These are phyloP conservation scores for Trichoderma virens DNA, from an alignment of 495 filamentous ascomycete species.

Conservation along the genomic window DNA sequence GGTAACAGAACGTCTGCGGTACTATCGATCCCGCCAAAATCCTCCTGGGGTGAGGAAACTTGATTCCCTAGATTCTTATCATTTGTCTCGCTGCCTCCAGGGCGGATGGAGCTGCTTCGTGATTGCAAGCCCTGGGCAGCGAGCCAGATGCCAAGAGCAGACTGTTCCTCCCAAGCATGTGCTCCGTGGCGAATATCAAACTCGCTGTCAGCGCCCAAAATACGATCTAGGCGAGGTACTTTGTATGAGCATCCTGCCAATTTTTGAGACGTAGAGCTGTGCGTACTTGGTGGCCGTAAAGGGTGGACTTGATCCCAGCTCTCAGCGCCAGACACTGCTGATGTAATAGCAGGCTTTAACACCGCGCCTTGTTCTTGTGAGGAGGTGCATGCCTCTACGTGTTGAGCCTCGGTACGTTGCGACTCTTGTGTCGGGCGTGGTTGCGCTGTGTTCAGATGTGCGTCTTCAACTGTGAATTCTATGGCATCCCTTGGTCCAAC, in stretches of 20 bases:
- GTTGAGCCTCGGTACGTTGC: neutral
- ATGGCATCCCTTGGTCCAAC: constrained; percentile 2
- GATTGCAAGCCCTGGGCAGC: constrained; percentile 6
- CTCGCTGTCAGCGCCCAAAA: constrained; percentile 6
- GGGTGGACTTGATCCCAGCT: constrained; percentile 11
- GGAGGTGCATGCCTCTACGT: neutral
- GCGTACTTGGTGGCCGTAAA: constrained; percentile 11
- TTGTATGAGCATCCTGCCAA: neutral
- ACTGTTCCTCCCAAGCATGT: constrained; percentile 9
- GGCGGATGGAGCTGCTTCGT: neutral
- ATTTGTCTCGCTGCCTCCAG: neutral
- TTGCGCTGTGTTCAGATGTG: constrained; percentile 18
- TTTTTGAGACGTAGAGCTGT: neutral
- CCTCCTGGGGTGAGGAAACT: neutral
- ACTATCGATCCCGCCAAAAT: constrained; percentile 1
- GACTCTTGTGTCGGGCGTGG: constrained; percentile 15
- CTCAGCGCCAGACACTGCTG: neutral
- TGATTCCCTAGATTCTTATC: neutral
- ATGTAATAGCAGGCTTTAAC: constrained; percentile 9
- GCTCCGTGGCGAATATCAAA: constrained; percentile 1
- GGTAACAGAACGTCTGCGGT: neutral
- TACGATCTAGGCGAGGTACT: neutral
- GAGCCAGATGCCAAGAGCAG: constrained; percentile 8
- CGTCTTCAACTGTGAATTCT: neutral
- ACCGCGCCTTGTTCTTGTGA: neutral